These are phyloP conservation scores for Solanum rostratum DNA, from an alignment of 257 asterid species.

Conservation along the genomic window DNA sequence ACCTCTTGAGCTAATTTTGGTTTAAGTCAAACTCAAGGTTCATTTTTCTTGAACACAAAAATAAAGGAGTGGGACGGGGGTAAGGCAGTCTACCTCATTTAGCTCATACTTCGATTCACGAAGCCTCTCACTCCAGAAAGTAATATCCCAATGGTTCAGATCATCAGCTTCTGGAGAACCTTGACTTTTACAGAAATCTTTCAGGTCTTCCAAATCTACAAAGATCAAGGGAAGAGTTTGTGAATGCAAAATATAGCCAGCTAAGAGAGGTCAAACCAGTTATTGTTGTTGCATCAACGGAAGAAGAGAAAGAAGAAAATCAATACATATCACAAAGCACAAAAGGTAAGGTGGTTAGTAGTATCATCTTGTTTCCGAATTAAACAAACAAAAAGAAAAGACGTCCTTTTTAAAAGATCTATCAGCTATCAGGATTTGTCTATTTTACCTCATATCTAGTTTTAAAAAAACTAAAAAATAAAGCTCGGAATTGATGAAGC, in stretches of 20 bases:
- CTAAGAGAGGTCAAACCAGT: neutral
- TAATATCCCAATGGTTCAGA: slow-evolving; percentile 73
- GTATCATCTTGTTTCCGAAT: neutral
- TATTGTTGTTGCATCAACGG: neutral
- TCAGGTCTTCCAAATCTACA: slow-evolving; percentile 84
- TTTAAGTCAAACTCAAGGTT: neutral
- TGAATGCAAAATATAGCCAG: neutral
- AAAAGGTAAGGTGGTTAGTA: neutral
- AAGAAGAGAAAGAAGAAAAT: neutral
- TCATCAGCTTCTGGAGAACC: slow-evolving; percentile 81
- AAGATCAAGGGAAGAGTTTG: neutral
- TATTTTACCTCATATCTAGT: neutral
- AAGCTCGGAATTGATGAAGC: neutral
- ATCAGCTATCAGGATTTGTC: neutral
- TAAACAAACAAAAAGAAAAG: neutral
- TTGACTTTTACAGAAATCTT: slow-evolving; percentile 56
- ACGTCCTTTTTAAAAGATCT: neutral
- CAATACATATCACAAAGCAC: neutral
- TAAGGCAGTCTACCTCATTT: slow-evolving; percentile 51
- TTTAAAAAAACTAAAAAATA: neutral
- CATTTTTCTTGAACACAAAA: neutral
- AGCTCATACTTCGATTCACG: slow-evolving; percentile 87
- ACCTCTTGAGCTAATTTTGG: neutral
- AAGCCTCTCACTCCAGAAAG: slow-evolving; percentile 97
- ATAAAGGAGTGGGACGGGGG: neutral